These are phyloP conservation scores for Epithemia pelagica DNA, from an alignment of 108 stramenopile genomes.

Conservation along the genomic window DNA sequence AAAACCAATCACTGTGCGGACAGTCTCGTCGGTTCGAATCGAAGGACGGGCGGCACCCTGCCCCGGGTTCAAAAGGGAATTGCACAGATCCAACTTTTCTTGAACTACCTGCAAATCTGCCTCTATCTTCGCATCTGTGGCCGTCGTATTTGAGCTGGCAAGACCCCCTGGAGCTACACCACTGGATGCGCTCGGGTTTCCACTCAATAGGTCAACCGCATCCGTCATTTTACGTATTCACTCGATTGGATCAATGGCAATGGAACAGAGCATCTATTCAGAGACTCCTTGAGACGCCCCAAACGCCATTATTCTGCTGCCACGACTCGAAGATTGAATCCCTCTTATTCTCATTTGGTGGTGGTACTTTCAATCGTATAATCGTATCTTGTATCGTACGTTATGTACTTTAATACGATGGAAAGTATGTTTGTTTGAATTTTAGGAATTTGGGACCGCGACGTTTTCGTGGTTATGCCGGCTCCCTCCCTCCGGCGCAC, in stretches of 20 bases:
- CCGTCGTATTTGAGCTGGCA: neutral
- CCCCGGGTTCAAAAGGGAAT: slow-evolving; percentile 39
- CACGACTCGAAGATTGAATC: no score
- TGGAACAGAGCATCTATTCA: no score
- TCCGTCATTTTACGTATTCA: neutral
- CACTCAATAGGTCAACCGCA: neutral
- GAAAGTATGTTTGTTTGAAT: no score
- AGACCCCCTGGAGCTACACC: no score
- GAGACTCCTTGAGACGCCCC: no score
- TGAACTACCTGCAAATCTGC: slow-evolving; percentile 44
- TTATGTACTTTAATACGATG: no score
- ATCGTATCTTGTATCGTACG: no score
- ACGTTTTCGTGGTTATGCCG: neutral
- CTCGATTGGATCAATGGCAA: no score
- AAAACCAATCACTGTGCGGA: slow-evolving; percentile 68
- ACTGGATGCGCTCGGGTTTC: neutral
- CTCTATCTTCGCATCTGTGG: slow-evolving; percentile 51
- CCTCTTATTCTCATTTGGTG: no score
- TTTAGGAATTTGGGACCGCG: no score
- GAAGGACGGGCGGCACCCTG: slow-evolving; percentile 22
- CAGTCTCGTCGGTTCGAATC: slow-evolving; percentile 41
- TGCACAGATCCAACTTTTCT: slow-evolving; percentile 71
- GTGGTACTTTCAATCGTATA: no score
- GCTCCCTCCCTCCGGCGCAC: neutral
- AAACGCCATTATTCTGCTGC: no score